These are phyloP conservation scores for Lyophyllum decastes DNA, from an alignment of 768 basidiomycete species.

Conservation along the genomic window DNA sequence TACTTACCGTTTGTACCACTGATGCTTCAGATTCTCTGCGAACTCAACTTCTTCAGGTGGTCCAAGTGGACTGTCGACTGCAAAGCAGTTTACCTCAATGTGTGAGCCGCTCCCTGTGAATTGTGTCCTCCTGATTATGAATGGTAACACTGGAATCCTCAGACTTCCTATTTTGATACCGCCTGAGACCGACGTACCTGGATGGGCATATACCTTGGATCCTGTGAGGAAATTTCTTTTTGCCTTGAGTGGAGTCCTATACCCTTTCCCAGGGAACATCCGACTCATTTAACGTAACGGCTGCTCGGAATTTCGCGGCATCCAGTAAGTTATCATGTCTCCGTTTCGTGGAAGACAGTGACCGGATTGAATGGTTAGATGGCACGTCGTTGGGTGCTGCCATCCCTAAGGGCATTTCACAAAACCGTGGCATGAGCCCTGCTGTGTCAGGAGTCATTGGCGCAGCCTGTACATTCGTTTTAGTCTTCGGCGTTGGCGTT, in stretches of 20 bases:
- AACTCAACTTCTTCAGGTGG: conserved; percentile 13
- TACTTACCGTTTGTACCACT: conserved; percentile 9
- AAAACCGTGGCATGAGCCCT: conserved; percentile 4
- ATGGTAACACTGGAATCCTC: neutral
- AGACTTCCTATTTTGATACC: conserved; percentile 3
- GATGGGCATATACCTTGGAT: conserved; percentile 3
- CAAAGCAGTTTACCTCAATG: conserved; percentile 2
- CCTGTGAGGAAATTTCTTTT: neutral
- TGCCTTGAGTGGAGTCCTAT: no score
- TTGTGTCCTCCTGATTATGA: neutral
- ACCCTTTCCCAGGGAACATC: neutral
- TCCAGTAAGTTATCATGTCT: neutral
- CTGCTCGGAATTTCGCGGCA: neutral
- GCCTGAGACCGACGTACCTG: conserved; percentile 1
- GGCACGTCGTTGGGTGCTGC: neutral
- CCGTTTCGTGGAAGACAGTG: neutral
- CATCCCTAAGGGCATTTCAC: neutral
- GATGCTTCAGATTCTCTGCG: neutral
- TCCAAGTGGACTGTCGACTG: conserved; percentile 15
- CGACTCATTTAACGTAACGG: neutral
- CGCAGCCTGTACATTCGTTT: conserved; percentile 7
- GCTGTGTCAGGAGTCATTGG: conserved; percentile 13
- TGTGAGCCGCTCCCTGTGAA: neutral
- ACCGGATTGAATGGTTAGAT: neutral
- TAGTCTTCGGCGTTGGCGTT: conserved; percentile 2